Conservation (phyloP, 2,329 filamentous ascomycete species). For the Penicillium brasilianum region DNA sequence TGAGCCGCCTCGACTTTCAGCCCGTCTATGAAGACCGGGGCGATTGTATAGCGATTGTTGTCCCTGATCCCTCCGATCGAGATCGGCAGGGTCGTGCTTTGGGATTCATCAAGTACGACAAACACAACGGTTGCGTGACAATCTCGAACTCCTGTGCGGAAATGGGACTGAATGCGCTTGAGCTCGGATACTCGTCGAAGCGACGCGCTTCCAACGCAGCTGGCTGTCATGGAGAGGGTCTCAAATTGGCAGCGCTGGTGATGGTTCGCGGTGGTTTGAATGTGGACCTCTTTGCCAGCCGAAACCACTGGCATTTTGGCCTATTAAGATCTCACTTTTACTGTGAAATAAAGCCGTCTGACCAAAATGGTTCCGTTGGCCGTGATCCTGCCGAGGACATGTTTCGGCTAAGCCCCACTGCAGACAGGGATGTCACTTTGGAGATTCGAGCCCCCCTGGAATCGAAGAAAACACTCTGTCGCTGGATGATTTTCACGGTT, state of each 20-base stretch:
- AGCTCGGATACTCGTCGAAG: not conserved
- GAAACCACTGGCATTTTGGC: not conserved
- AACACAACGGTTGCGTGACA: too few species aligned
- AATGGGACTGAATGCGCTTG: not conserved
- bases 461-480: not conserved
- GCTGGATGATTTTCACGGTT: not conserved
- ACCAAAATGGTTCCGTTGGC: not conserved
- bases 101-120: not conserved
- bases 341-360: not conserved
- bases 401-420: not conserved
- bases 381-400: not conserved
- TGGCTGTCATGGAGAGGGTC: constrained; percentile 3
- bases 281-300: not conserved
- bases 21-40: not conserved
- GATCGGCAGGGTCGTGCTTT: not conserved
- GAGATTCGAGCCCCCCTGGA: not conserved
- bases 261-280: not conserved
- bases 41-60: not conserved
- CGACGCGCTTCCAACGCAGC: not conserved
- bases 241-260: not conserved
- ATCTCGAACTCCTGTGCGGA: not conserved
- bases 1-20: not conserved
- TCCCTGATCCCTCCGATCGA: not conserved
- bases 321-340: not conserved
- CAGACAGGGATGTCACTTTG: not conserved